phyloP scores from a whole-genome alignment of 2,329 filamentous ascomycete genomes.

The Aspergillus brunneoviolaceus region DNA sequence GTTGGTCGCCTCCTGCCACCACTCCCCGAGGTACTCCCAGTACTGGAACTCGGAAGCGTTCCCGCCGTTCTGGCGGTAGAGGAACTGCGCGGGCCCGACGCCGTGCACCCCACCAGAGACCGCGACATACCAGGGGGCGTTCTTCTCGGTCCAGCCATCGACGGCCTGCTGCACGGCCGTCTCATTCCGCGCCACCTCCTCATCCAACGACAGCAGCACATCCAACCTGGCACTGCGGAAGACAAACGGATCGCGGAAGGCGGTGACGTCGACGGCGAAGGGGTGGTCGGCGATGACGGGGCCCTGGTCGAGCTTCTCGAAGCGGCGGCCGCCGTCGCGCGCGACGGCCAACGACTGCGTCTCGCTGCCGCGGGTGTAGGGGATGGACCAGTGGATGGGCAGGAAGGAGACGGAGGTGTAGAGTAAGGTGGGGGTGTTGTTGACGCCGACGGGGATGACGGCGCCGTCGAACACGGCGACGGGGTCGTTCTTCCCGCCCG shows the following conservation, averaged over 20 bases:
- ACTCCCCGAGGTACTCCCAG: conserved; percentile 23
- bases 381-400: conserved; percentile 48
- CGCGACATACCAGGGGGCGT: conserved; percentile 20
- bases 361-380: conserved; percentile 47
- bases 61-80: conserved; percentile 18
- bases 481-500: conserved; percentile 20
- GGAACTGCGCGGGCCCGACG: conserved; percentile 16
- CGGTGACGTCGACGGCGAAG: conserved; percentile 17
- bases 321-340: conserved; percentile 48
- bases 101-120: conserved; percentile 21
- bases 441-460: conserved; percentile 22
- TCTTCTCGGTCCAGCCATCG: neutral
- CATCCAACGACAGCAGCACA: neutral
- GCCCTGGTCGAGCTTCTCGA: conserved; percentile 48
- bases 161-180: neutral
- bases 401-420: conserved; percentile 50
- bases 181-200: neutral
- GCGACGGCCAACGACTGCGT: conserved; percentile 48
- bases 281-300: conserved; percentile 42
- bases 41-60: conserved; percentile 13
- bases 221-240: conserved; percentile 19
- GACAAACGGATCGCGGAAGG: conserved; percentile 21
- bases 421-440: conserved; percentile 48
- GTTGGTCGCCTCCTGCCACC: conserved; percentile 21
- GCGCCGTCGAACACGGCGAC: conserved; percentile 21